Percentiles rank a stretch among this genome's conserved stretches.
These are phyloP conservation scores for Euphrasia arctica DNA, from an alignment of 305 asterid species.

Conservation along the genomic window DNA sequence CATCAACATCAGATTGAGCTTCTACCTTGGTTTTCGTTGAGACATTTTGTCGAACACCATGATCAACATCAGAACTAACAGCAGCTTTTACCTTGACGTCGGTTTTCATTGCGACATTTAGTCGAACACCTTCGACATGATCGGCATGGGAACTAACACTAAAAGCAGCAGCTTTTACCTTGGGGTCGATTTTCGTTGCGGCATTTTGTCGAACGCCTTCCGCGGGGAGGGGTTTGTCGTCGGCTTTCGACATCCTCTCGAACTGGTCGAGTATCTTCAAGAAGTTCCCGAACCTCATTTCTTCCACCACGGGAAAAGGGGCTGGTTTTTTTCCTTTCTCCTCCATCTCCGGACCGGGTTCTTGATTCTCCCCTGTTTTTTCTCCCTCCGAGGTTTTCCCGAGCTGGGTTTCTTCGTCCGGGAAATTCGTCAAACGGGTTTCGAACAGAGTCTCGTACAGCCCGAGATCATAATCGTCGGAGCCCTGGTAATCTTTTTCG, in stretches of 20 bases:
- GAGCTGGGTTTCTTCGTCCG: not conserved
- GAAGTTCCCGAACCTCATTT: constrained; percentile 41
- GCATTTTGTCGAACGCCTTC: constrained; percentile 12
- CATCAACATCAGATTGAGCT: constrained; percentile 25
- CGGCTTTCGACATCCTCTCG: constrained; percentile 34
- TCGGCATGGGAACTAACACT: no score
- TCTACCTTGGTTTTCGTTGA: constrained; percentile 5
- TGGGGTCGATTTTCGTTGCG: constrained; percentile 3
- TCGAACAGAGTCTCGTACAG: constrained; percentile 52
- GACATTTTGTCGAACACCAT: constrained; percentile 11
- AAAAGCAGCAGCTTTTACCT: not conserved
- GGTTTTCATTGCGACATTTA: not conserved
- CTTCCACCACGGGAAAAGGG: constrained; percentile 27
- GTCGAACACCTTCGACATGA: constrained; percentile 1
- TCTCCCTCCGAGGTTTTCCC: not conserved
- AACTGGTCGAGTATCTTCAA: constrained; percentile 41
- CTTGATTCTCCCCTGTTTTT: constrained; percentile 23
- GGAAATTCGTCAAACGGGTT: not conserved
- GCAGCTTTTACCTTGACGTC: constrained; percentile 2
- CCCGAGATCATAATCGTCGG: constrained; percentile 45
- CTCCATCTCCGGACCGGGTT: constrained; percentile 20
- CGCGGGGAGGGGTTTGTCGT: constrained; percentile 29
- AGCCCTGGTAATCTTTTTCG: constrained; percentile 22
- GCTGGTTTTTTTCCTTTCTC: constrained; percentile 13
- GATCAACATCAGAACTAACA: no score